Evolutionary conservation across 345 rosid species (phyloP), one percentile per base, ranked within the genome.

Genomic region (Eucalyptus virginea): DNA sequence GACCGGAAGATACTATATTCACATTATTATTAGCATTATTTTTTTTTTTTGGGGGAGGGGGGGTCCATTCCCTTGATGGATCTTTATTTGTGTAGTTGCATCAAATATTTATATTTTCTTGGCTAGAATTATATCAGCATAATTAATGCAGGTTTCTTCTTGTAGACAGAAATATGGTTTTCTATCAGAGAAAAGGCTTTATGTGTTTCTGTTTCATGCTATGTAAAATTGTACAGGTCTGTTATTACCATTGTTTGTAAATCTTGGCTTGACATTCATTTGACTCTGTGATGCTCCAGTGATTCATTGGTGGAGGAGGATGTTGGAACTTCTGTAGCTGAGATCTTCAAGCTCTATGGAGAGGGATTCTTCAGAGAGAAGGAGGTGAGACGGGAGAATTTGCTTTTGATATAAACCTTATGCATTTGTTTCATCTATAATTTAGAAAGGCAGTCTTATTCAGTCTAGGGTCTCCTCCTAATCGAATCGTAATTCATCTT

Each of bases 311-410:
- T 98, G 85, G 99, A 98, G 94, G 90, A 96, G 83, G 93, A 92
- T 5, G 92, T 91, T 48, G 90, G 97, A 91, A 92, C 93, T 60
- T 89, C 98, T n/a, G 97, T 98, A 32, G 94, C 99, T 89, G 97
- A 97, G 89, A 96, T 98, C 21, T 98, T 98, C 92, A 93, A 94
- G 91, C 94, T 92, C 37, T 93, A 95, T 86, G 99, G 99, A 88
- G 99, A 98, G 88, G 93, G 90, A 54, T 96, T 94, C 93, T 97
- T 98, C 92, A 94, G 99, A 92, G 93, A 93, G n/a, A 97, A 95
- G 90, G 99, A 98, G 99, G 99, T 96, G 90, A 15, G 91, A 23
- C 8, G 1, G 45, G 47, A 40, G 90, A 54, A 88, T 52, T 67
- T 88, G 81, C 58, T 88, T 65, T 42, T 14, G 30, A 19, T 45